These are phyloP conservation scores for Leishmania arabica DNA, from an alignment of 208 protist species.

Conservation along the genomic window DNA sequence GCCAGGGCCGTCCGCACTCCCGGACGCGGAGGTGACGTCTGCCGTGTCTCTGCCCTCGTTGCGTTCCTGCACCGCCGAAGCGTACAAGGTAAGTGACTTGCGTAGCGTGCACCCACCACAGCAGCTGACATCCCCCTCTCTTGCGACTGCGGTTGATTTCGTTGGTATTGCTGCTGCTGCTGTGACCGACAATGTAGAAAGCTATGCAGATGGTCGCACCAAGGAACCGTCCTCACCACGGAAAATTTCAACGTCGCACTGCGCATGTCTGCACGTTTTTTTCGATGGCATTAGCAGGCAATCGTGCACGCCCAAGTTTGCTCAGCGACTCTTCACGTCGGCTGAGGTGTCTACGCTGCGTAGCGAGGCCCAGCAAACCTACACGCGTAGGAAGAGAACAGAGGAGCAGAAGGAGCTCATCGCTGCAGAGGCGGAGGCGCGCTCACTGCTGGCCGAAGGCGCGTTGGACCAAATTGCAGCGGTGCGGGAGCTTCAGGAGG, in stretches of 20 bases:
- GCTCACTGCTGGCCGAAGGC: conserved; percentile 9
- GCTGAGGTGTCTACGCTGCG: conserved; percentile 20
- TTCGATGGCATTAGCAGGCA: neutral
- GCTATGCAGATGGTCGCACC: neutral
- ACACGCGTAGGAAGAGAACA: conserved; percentile 5
- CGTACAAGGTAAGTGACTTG: conserved; percentile 7
- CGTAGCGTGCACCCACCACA: neutral
- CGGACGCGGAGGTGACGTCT: neutral
- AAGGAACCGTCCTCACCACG: neutral
- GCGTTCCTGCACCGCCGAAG: neutral
- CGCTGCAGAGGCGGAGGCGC: conserved; percentile 18
- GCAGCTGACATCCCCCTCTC: neutral
- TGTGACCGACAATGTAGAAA: neutral
- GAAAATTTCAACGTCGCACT: conserved; percentile 4
- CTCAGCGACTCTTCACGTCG: conserved; percentile 22
- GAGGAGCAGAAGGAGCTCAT: conserved; percentile 21
- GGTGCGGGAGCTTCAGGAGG: conserved; percentile 1
- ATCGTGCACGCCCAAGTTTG: conserved; percentile 6
- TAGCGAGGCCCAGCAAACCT: conserved; percentile 14
- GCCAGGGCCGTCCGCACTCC: neutral
- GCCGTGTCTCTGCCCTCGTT: neutral
- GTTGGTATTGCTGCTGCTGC: neutral
- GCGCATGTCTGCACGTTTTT: neutral
- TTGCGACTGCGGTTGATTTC: neutral
- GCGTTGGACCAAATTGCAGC: conserved; percentile 12